Percentiles rank a stretch among this genome's conserved stretches.
These are phyloP conservation scores for Aspergillus piperis DNA, from an alignment of 2,329 filamentous ascomycete species.

Conservation along the genomic window DNA sequence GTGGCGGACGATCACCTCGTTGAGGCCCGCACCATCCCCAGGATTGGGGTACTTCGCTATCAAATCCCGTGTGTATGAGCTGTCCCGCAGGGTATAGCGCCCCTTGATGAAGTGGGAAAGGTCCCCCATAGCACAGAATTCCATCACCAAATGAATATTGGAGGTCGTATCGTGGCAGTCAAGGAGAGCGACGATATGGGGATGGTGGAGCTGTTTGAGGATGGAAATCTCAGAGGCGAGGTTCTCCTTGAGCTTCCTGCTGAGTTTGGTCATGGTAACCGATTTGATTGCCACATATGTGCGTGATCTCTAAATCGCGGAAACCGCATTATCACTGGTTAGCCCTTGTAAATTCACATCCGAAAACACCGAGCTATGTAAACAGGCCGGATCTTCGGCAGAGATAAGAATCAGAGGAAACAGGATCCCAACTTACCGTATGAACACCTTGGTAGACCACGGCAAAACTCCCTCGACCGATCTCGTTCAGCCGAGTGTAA, in stretches of 20 bases:
- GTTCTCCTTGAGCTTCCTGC: slow-evolving; percentile 95
- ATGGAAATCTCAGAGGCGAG: slow-evolving; percentile 95
- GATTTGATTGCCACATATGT: slow-evolving; percentile 94
- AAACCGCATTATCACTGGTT: slow-evolving; percentile 16
- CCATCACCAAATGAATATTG: slow-evolving; percentile 97
- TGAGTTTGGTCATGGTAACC: slow-evolving; percentile 85
- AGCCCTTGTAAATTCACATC: not conserved
- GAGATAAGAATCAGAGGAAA: not conserved
- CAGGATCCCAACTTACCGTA: slow-evolving; percentile 62
- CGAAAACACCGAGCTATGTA: not conserved
- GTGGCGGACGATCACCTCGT: slow-evolving; percentile 95
- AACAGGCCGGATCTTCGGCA: not conserved
- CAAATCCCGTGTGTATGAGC: slow-evolving; percentile 80
- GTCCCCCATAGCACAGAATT: slow-evolving; percentile 95
- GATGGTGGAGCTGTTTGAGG: slow-evolving; percentile 87
- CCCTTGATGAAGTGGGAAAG: slow-evolving; percentile 96
- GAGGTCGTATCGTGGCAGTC: slow-evolving; percentile 84
- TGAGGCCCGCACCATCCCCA: slow-evolving; percentile 72
- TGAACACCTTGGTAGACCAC: slow-evolving; percentile 88
- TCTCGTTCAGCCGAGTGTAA: slow-evolving; percentile 82
- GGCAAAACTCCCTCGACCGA: slow-evolving; percentile 96
- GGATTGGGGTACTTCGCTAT: slow-evolving; percentile 89
- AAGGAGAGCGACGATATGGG: slow-evolving; percentile 94
- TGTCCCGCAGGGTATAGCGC: slow-evolving; percentile 76
- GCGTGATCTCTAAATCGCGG: slow-evolving; percentile 64